phyloP scores from a whole-genome alignment of 768 basidiomycete genomes.

The Lyophyllum atratum region DNA sequence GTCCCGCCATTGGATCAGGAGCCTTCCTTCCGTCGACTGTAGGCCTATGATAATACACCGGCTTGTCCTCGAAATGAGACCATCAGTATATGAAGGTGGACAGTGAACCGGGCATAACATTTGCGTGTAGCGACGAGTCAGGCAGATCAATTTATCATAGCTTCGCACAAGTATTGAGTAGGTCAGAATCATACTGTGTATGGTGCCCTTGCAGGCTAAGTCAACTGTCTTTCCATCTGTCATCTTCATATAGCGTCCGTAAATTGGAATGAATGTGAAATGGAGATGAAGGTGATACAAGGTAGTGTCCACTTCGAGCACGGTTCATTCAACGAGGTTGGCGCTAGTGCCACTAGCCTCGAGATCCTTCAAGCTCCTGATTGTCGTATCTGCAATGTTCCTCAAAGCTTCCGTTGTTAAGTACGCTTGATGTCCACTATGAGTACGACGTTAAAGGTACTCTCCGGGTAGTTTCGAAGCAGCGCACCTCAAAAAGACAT shows the following conservation, averaged over 20 bases:
- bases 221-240: not conserved
- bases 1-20: too few species aligned
- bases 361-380: conserved; percentile 35
- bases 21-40: too few species aligned
- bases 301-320: too few species aligned
- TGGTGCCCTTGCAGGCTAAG: too few species aligned
- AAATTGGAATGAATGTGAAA: not conserved
- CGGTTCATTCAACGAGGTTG: conserved; percentile 23
- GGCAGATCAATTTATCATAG: not conserved
- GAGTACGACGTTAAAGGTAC: not conserved
- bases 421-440: conserved; percentile 46
- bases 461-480: not conserved
- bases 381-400: conserved; percentile 42
- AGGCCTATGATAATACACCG: too few species aligned
- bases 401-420: conserved; percentile 40
- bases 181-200: too few species aligned
- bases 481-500: conserved; percentile 44
- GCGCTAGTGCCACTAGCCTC: conserved; percentile 31
- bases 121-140: too few species aligned
- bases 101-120: too few species aligned
- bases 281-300: not conserved
- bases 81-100: too few species aligned
- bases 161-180: not conserved
- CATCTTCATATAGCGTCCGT: not conserved
- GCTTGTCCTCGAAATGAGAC: too few species aligned